Base-by-base conservation (phyloP, 495 filamentous ascomycete genomes). In the Hyaloscypha variabilis region DNA sequence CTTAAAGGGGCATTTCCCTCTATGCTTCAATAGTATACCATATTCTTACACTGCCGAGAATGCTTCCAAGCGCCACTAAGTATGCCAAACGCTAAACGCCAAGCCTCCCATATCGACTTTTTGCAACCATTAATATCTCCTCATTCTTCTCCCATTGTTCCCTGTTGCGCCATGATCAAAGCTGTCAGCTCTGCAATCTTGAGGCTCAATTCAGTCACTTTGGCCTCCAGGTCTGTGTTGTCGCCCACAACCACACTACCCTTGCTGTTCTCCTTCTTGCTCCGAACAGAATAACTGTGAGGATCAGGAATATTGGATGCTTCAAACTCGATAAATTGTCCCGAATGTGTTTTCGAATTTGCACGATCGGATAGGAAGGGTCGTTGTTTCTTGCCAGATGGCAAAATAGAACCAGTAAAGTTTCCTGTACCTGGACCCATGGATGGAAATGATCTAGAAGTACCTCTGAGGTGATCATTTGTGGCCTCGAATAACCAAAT, bases 401-500 rank as follows among this genome's bases (percentile, higher is more conserved):
- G 23, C 1, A 24, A 30, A 13, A 21, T 17, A 39, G 49, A 39
- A n/a, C 8, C 36, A 2, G 36, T 64, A 13, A 39, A 3, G 26
- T 25, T 21, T 5, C 11, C 28, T 4, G 50, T 56, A 0, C 59
- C 55, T 3, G 67, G 64, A 1, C 64, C 52, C 4, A 62, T 59
- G 0, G 66, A 63, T 25, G 67, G 69, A 23, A 69, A 69, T 5
- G 51, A n/a, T 46, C 24, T 57, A 21, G 31, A 55, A 6, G 23
- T 60, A 14, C 63, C 53, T 6, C 62, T 56, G 8, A 69, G 42
- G n/a, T 65, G 46, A 8, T 60, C 54, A 56, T 70, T 60, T 1
- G 65, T 29, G 73, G 74, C 79, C 66, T 86, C 83, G 62, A 83
- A 85, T 2, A 75, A 50, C 65, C 79, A 77, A 62, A 86, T 86